Conservation (phyloP, 2,329 filamentous ascomycete species). For the Hymenoscyphus albidus region DNA sequence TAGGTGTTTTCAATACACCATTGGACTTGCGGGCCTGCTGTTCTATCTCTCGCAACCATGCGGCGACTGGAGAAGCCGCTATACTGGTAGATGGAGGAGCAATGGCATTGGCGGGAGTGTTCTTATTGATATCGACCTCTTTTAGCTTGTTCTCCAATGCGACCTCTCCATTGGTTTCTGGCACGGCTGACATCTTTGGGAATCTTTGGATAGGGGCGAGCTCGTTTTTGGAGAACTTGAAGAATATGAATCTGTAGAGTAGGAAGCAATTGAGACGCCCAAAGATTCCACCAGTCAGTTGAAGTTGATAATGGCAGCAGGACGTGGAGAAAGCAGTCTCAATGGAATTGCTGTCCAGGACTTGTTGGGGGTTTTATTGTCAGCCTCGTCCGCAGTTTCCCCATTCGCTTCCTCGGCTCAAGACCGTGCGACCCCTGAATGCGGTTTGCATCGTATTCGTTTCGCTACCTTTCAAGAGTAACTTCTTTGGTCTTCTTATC, state of each 20-base stretch:
- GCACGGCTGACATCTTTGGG: slow-evolving; percentile 11
- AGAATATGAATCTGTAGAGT: not conserved
- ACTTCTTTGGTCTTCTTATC: not conserved
- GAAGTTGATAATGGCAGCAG: not conserved
- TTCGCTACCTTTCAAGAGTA: not conserved
- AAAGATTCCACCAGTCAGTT: not conserved
- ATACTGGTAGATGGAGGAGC: not conserved
- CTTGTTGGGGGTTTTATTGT: not conserved
- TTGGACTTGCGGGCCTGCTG: slow-evolving; percentile 24
- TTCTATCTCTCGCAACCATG: slow-evolving; percentile 20
- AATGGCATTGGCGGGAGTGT: not conserved
- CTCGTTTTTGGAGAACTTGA: not conserved
- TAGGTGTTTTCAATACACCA: slow-evolving; percentile 37
- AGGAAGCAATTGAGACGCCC: not conserved
- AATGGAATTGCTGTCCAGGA: not conserved
- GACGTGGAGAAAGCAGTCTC: not conserved
- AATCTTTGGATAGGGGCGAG: not conserved
- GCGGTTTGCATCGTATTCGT: not conserved
- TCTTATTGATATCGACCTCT: slow-evolving; percentile 20
- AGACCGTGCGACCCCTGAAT: not conserved
- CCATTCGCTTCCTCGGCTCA: not conserved
- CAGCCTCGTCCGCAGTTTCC: not conserved
- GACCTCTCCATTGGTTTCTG: not conserved
- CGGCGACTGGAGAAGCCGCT: slow-evolving; percentile 19
- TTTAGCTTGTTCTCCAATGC: slow-evolving; percentile 16